phyloP scores from a whole-genome alignment of 176 grass and related monocot genomes.

The Carex scoparia region DNA sequence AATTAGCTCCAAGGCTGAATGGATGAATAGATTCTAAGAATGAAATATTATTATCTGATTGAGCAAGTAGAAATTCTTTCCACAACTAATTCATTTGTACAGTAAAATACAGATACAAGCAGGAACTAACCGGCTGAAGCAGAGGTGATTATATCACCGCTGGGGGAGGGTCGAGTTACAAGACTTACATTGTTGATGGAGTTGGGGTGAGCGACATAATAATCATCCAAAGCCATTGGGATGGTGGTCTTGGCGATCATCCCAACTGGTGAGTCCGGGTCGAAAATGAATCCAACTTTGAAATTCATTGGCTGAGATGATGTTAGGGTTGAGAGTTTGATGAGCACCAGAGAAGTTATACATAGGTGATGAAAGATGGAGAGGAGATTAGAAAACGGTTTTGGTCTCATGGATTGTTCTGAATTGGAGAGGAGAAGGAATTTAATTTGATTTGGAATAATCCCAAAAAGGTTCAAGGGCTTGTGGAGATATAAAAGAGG shows the following conservation, averaged over 20 bases:
- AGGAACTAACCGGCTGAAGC: conserved; percentile 38
- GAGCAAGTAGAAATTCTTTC: too few relatives aligned
- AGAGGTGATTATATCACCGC: conserved; percentile 13
- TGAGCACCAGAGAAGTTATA: background rate
- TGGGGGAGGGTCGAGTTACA: conserved; percentile 33
- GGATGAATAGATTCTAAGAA: background rate
- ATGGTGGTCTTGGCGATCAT: conserved; percentile 36
- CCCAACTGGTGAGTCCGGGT: conserved; percentile 33
- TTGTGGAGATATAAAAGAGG: background rate
- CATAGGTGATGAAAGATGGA: background rate
- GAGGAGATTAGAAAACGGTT: background rate
- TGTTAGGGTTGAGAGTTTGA: background rate
- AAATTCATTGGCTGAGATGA: conserved; percentile 18
- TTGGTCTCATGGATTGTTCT: background rate
- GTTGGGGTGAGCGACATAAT: conserved; percentile 35
- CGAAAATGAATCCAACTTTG: conserved; percentile 53
- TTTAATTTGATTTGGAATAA: background rate
- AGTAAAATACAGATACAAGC: background rate
- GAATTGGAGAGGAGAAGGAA: background rate
- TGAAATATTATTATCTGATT: background rate
- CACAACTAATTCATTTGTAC: background rate
- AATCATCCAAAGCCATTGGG: conserved; percentile 53
- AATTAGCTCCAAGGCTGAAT: conserved; percentile 43
- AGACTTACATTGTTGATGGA: conserved; percentile 37
- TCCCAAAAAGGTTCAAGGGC: too few relatives aligned